These are phyloP conservation scores for Geum urbanum DNA, from an alignment of 306 rosid species.

Conservation along the genomic window DNA sequence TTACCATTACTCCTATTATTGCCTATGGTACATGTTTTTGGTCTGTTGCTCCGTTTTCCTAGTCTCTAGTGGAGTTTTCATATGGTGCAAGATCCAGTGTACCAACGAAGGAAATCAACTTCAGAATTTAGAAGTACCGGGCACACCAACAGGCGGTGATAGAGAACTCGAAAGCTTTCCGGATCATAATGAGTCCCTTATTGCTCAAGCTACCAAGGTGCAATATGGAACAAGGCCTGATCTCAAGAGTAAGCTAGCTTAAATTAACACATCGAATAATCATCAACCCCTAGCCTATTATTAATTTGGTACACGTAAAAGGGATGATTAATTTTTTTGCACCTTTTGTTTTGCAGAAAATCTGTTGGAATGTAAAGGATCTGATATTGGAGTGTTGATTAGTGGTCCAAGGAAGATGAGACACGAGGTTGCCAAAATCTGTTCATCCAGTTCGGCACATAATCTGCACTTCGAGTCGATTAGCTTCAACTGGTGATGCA, in stretches of 20 bases:
- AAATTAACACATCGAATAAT: neutral
- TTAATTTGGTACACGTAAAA: neutral
- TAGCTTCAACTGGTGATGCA: slow-evolving; percentile 40
- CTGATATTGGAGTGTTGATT: slow-evolving; percentile 43
- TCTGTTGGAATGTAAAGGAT: slow-evolving; percentile 34
- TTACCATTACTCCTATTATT: slow-evolving; percentile 33
- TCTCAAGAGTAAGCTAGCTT: slow-evolving; percentile 32
- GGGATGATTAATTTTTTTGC: neutral
- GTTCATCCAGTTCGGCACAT: slow-evolving; percentile 38
- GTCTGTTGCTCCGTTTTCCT: slow-evolving; percentile 31
- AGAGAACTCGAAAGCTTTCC: slow-evolving; percentile 44
- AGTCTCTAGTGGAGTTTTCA: slow-evolving; percentile 30
- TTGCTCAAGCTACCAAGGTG: slow-evolving; percentile 29
- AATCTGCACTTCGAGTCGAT: slow-evolving; percentile 47
- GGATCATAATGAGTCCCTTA: slow-evolving; percentile 21
- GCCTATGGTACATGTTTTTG: slow-evolving; percentile 44
- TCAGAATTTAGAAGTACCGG: slow-evolving; percentile 22
- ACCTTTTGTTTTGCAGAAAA: slow-evolving; percentile 25
- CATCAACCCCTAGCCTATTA: too few species aligned
- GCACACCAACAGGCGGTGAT: slow-evolving; percentile 20
- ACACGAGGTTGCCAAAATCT: slow-evolving; percentile 45
- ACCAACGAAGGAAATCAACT: slow-evolving; percentile 20
- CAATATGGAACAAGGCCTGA: slow-evolving; percentile 42
- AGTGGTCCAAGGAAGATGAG: slow-evolving; percentile 45
- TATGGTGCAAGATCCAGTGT: slow-evolving; percentile 33